These are phyloP conservation scores for Colletotrichum liriopes DNA, from an alignment of 2,329 filamentous ascomycete genomes.

Conservation along the genomic window DNA sequence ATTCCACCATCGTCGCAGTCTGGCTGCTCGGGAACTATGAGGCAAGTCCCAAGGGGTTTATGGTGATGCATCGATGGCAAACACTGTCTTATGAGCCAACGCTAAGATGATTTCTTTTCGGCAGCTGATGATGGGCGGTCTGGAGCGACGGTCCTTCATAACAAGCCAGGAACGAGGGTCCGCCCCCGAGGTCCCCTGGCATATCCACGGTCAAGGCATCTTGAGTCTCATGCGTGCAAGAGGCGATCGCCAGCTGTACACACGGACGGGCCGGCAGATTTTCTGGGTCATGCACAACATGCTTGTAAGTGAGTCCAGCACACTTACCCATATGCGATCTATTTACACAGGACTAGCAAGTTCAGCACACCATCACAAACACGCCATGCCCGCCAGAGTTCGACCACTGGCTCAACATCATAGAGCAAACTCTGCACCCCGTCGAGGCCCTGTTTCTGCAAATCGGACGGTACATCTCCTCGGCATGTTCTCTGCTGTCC, in stretches of 20 bases:
- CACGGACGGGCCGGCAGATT: slow-evolving; percentile 47
- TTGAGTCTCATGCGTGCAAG: slow-evolving; percentile 56
- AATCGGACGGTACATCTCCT: slow-evolving; percentile 20
- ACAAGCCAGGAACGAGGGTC: background rate
- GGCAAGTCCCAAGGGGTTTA: slow-evolving; percentile 44
- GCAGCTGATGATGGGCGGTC: slow-evolving; percentile 57
- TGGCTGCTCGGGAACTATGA: slow-evolving; percentile 60
- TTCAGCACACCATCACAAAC: slow-evolving; percentile 53
- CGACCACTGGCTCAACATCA: slow-evolving; percentile 53
- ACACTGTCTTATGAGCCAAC: background rate
- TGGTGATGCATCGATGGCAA: background rate
- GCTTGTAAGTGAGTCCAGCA: slow-evolving; percentile 50
- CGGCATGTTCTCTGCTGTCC: slow-evolving; percentile 31
- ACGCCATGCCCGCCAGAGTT: slow-evolving; percentile 55
- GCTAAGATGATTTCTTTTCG: background rate
- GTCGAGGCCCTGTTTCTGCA: slow-evolving; percentile 27
- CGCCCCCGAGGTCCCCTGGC: slow-evolving; percentile 48
- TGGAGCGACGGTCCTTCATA: slow-evolving; percentile 43
- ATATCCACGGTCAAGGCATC: slow-evolving; percentile 55
- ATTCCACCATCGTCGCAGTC: slow-evolving; percentile 56
- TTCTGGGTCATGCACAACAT: slow-evolving; percentile 59
- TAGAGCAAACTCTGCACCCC: slow-evolving; percentile 41
- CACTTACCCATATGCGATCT: too few relatives aligned
- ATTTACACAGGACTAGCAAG: slow-evolving; percentile 51
- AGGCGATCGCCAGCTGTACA: slow-evolving; percentile 48